phyloP scores from a whole-genome alignment of 2,329 filamentous ascomycete genomes.

The Diaporthe destruens region DNA sequence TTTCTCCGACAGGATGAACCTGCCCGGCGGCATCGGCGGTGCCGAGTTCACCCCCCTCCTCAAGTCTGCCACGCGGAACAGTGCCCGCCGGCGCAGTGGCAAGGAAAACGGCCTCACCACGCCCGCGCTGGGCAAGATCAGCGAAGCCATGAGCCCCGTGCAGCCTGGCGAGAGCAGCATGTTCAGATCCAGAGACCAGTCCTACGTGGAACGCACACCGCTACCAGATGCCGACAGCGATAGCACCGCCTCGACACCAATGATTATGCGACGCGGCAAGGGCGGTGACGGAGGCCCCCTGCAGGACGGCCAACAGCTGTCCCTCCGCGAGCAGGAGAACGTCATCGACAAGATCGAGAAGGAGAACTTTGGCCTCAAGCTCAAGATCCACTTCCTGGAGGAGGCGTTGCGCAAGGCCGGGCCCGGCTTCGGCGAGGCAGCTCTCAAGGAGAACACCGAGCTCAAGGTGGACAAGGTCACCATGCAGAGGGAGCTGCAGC shows the following conservation, averaged over 20 bases:
- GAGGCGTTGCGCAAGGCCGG: conserved; percentile 89
- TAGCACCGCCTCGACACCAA: conserved; percentile 85
- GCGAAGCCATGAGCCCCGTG: conserved; percentile 80
- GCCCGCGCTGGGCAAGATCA: conserved; percentile 78
- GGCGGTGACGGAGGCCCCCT: conserved; percentile 65
- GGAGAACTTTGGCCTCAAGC: conserved; percentile 96
- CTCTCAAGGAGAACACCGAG: conserved; percentile 94
- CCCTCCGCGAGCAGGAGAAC: conserved; percentile 93
- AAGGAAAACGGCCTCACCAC: conserved; percentile 73
- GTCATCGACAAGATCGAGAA: conserved; percentile 97
- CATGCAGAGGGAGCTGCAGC: conserved; percentile 87
- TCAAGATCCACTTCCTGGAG: conserved; percentile 97
- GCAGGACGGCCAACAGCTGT: conserved; percentile 90
- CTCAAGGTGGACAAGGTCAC: conserved; percentile 93
- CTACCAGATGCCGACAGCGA: conserved; percentile 82
- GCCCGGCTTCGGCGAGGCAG: conserved; percentile 88
- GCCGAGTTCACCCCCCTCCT: conserved; percentile 95
- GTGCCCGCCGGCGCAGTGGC: conserved; percentile 71
- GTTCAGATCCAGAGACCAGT: conserved; percentile 74
- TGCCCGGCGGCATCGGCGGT: conserved; percentile 72
- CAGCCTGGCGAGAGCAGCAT: conserved; percentile 80
- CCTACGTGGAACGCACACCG: conserved; percentile 77
- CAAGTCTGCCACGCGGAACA: conserved; percentile 82
- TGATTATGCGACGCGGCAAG: conserved; percentile 76
- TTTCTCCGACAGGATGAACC: conserved; percentile 78